Base-by-base conservation (phyloP, 441 rosid species). In the Gossypium lobatum region DNA sequence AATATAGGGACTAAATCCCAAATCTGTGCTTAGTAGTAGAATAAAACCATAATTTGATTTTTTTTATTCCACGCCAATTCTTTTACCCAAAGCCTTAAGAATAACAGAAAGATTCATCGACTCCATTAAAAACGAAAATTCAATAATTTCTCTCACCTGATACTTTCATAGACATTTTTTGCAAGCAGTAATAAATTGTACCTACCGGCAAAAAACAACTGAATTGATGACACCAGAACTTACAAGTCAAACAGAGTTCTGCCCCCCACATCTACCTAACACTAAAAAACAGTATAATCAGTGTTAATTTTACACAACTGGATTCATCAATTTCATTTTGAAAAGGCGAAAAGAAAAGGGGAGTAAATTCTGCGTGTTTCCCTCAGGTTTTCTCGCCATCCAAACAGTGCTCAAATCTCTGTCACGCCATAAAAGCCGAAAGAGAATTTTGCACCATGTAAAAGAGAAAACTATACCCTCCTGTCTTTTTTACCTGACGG, bases 261-360 rank as follows among this genome's bases (percentile, higher is more conserved):
- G 74, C 76, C 68, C 73, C 72, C 76, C 68, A 73, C 64, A 37
- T 53, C 26, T 72, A 77, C 79, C 86, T 53, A 80, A 74, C 71
- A 21, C 7, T 23, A 42, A 65, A 63, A 78, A 42, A 42, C 50
- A 18, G 64, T 55, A 64, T n/a, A 26, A 26, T 4, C 14, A 4
- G 26, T 68, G 60, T 13, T 23, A 50, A 28, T 52, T 68, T 64
- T 10, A 0, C 46, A 26, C 25, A 26, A 57, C 60, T 68, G 60
- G 72, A 50, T 25, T 26, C 3, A 45, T 26, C 6, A 50, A 5
- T 23, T 48, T 48, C 21, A 23, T 67, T 68, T 1, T 28, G 6
- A 28, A 28, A 4, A 57, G 31, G 31, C 11, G 28, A 13, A 3
- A 50, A 21, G 21, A 58, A 23, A 57, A 45, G 21, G 14, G 26